Evolutionary conservation across 257 asterid species (phyloP), one percentile per base, ranked within the genome.

Genomic region (Eucommia ulmoides): DNA sequence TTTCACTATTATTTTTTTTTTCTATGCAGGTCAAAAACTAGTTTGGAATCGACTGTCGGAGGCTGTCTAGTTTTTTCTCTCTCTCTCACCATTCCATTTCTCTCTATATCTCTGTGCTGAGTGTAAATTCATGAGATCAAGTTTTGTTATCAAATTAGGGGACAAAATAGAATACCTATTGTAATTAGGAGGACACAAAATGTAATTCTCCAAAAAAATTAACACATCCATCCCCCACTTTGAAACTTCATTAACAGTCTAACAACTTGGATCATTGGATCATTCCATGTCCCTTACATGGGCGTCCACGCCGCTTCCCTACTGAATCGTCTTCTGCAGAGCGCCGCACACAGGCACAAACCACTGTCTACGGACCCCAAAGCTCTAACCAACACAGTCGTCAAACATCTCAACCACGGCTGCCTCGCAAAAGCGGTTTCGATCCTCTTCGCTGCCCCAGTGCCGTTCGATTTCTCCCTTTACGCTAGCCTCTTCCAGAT

Each of bases 391-490:
- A 60, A 78, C 38, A 51, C 65, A 21, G 70, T 87, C 48, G 77
- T 76, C 69, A 71, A 66, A 61, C 74, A 74, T 44, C 74, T 78
- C 47, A 76, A 73, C 59, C 55, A 70, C 4, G 80, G 85, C 25
- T 73, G 79, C 61, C 68, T 83, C 33, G 41, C 77, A 2, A 79
- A 76, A 67, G 93, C 94, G 8, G 66, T 81, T 16, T 69, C 88
- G 51, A 49, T 81, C 16, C 79, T 79, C 41, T 85, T 82, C 55
- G 49, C 81, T 25, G 67, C 88, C 19, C 63, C 78, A 17, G 59
- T 56, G 12, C 66, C 85, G 23, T 53, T 85, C 21, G 77, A 76
- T 23, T 66, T 62, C 64, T 45, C 75, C 16, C 55, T 85, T 18
- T 85, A 85, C 73, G 74, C 76, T 2, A 52, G 68, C 41, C 96